A percentile compares a stretch with the other conserved stretches of the same genome.
Conservation (phyloP, 108 stramenopile genomes). For the Nannochloropsis gaditana region DNA sequence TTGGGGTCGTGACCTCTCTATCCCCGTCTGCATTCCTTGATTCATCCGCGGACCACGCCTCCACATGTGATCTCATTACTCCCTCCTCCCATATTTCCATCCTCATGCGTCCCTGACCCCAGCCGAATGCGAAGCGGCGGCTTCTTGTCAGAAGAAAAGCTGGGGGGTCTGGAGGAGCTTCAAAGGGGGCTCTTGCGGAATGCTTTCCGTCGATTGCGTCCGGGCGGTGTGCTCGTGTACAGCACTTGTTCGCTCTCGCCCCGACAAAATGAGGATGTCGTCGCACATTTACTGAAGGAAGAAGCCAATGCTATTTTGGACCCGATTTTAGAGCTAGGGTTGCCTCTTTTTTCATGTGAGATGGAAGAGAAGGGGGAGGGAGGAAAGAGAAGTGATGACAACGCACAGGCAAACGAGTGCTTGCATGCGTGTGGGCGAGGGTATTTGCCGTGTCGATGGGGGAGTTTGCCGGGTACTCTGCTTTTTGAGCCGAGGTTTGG, state of each 20-base stretch:
- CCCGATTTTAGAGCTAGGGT: not conserved
- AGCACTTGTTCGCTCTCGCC: constrained; percentile 1
- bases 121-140: not conserved
- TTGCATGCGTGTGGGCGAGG: not conserved
- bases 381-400: not conserved
- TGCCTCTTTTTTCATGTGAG: not conserved
- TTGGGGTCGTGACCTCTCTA: not conserved
- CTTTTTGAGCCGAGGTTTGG: not conserved
- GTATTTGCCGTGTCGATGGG: constrained; percentile 16
- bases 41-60: not conserved
- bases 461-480: not conserved
- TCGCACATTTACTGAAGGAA: not conserved
- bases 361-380: not conserved
- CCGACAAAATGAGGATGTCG: constrained; percentile 15
- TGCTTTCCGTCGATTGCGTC: constrained; percentile 23
- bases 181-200: not conserved
- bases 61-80: not conserved
- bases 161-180: constrained; percentile 9
- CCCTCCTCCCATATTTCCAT: not conserved
- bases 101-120: not conserved
- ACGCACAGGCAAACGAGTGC: not conserved
- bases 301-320: not conserved
- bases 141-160: not conserved
- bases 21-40: not conserved
- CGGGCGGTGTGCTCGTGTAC: constrained; percentile 20